Conservation (phyloP, 257 asterid genomes). For the Misopates orontium region DNA sequence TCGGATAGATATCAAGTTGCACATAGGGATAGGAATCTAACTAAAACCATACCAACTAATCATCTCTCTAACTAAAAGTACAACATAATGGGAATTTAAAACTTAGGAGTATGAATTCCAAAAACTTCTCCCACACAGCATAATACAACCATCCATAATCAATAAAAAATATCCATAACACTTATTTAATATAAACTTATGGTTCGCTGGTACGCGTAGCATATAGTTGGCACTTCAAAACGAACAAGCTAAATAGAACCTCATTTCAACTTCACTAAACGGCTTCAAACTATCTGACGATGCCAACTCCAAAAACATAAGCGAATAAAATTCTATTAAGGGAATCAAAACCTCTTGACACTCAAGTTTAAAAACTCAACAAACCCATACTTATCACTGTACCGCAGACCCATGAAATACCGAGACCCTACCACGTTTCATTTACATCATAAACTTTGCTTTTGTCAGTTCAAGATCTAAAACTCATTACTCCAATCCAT, state of each 20-base stretch:
- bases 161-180: no score
- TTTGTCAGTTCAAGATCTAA: not conserved
- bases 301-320: not conserved
- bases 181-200: no score
- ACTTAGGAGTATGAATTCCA: no score
- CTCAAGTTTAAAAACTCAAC: not conserved
- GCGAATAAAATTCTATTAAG: not conserved
- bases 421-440: not conserved
- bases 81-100: no score
- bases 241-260: not conserved
- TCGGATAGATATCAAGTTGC: no score
- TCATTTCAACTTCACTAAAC: not conserved
- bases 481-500: not conserved
- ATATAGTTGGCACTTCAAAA: no score
- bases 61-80: no score
- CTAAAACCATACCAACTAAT: no score
- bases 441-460: not conserved
- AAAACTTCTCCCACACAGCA: no score
- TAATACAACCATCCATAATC: no score
- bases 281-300: not conserved
- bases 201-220: no score
- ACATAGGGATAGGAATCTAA: no score
- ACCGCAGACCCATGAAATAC: conserved; percentile 7
- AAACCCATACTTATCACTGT: not conserved
- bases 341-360: not conserved